Conservation (phyloP, 495 filamentous ascomycete species). For the Aspergillus asperescens region DNA sequence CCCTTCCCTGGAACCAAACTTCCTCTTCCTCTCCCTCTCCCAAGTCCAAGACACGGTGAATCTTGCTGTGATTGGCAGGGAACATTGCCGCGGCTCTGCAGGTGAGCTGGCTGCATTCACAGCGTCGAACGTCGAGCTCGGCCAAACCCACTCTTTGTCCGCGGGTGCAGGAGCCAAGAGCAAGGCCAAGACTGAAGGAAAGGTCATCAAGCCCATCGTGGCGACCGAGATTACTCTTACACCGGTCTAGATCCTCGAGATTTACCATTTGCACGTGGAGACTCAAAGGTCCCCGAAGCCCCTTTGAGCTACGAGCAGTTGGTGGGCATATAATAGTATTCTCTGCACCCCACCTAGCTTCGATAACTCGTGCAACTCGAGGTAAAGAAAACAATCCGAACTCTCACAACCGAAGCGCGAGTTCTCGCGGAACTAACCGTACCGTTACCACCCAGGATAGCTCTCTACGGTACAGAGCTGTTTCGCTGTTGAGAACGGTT, state of each 20-base stretch:
- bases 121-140: not conserved
- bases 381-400: not conserved
- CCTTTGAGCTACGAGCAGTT: not conserved
- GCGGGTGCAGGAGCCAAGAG: not conserved
- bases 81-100: not conserved
- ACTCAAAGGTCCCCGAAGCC: not conserved
- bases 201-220: not conserved
- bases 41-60: not conserved
- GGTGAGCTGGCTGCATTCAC: not conserved
- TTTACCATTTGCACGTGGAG: slow-evolving; percentile 3
- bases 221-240: not conserved
- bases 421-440: slow-evolving; percentile 1
- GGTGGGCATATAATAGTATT: slow-evolving; percentile 3
- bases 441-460: not conserved
- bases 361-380: not conserved
- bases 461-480: slow-evolving; percentile 7
- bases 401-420: not conserved
- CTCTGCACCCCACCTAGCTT: slow-evolving; percentile 2
- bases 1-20: not conserved
- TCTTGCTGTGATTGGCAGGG: not conserved
- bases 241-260: slow-evolving; percentile 5
- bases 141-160: not conserved
- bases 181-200: not conserved
- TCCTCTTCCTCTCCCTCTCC: not conserved
- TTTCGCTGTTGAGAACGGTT: slow-evolving; percentile 7